Percentiles rank a stretch among this genome's conserved stretches.
These are phyloP conservation scores for Amorphotheca resinae DNA, from an alignment of 495 filamentous ascomycete genomes.

Conservation along the genomic window DNA sequence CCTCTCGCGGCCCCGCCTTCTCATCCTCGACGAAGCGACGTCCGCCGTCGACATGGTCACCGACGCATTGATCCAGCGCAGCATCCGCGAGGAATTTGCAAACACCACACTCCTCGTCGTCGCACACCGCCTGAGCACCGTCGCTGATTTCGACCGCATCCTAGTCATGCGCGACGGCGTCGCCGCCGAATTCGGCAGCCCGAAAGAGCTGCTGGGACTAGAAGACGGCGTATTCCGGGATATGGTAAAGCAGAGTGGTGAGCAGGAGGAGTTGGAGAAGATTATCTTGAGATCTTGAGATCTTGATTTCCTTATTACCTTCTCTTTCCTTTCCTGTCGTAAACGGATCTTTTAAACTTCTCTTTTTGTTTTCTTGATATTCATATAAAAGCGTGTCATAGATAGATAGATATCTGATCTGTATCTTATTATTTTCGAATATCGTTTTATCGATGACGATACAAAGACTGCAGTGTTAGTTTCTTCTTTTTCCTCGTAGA, in stretches of 20 bases:
- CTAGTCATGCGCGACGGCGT: slow-evolving; percentile 32
- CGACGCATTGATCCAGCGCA: slow-evolving; percentile 35
- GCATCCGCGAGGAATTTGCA: slow-evolving; percentile 26
- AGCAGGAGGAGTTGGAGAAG: slow-evolving; percentile 33
- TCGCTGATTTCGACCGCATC: slow-evolving; percentile 33
- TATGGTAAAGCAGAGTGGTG: slow-evolving; percentile 46
- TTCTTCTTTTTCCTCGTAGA: no score
- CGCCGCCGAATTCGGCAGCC: slow-evolving; percentile 23
- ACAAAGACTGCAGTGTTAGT: no score
- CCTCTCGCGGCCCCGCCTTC: slow-evolving; percentile 29
- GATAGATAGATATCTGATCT: no score
- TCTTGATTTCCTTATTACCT: no score
- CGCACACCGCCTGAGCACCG: slow-evolving; percentile 38
- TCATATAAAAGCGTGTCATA: no score
- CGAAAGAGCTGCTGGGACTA: slow-evolving; percentile 14
- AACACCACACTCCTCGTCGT: slow-evolving; percentile 35
- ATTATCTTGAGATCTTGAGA: background rate
- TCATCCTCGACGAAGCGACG: slow-evolving; percentile 42
- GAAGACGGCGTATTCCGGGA: slow-evolving; percentile 32
- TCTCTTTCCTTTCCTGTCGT: no score
- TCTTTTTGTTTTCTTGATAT: no score
- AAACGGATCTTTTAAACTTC: no score
- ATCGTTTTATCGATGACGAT: no score
- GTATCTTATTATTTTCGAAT: no score
- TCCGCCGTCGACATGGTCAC: slow-evolving; percentile 36